These are phyloP conservation scores for Solanum ahanhuiri DNA, from an alignment of 257 asterid species.

Conservation along the genomic window DNA sequence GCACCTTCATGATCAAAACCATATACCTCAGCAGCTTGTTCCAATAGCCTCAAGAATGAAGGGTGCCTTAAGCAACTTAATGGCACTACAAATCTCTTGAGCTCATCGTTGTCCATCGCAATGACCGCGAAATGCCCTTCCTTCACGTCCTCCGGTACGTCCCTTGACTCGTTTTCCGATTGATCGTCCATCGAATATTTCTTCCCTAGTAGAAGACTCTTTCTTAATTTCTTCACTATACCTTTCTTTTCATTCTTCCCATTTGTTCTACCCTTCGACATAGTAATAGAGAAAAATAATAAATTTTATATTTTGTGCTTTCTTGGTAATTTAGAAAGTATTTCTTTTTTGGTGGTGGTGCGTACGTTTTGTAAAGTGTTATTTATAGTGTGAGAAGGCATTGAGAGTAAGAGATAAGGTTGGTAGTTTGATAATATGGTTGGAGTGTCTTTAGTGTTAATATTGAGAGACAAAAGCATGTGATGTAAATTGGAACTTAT, in stretches of 20 bases:
- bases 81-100: constrained; percentile 24
- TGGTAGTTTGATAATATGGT: not conserved
- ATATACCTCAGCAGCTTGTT: constrained; percentile 35
- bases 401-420: constrained; percentile 6
- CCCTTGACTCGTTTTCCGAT: not conserved
- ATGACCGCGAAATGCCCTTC: constrained; percentile 39
- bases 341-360: not conserved
- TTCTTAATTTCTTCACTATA: constrained; percentile 38
- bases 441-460: constrained; percentile 3
- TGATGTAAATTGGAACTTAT: constrained; percentile 5
- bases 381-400: constrained; percentile 7
- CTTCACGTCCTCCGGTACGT: constrained; percentile 46
- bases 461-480: constrained; percentile 42
- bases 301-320: not conserved
- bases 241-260: constrained; percentile 24
- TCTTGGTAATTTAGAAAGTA: not conserved
- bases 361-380: not conserved
- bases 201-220: constrained; percentile 29
- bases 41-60: constrained; percentile 21
- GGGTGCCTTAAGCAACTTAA: constrained; percentile 24
- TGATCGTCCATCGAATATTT: constrained; percentile 2
- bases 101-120: constrained; percentile 13
- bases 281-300: not conserved
- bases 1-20: constrained; percentile 33
- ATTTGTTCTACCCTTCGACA: constrained; percentile 13